Evolutionary conservation across 129 eudicot species (phyloP).

Genomic region (Flaveria bidentis): DNA sequence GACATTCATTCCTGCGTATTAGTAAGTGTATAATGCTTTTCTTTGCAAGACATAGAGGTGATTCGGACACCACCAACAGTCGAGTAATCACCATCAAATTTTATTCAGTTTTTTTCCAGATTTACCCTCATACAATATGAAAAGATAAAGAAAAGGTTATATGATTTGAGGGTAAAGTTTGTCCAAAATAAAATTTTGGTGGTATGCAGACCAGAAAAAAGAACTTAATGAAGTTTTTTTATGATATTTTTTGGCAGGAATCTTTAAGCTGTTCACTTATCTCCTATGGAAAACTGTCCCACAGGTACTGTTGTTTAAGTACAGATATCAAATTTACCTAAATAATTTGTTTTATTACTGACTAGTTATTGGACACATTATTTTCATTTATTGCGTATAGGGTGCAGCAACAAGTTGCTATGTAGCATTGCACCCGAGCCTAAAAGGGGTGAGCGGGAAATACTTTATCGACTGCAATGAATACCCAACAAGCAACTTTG

Average conservation of each 20-base stretch:
- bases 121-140: neutral
- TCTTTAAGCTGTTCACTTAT: conserved; percentile 50
- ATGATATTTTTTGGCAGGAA: conserved; percentile 45
- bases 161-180: conserved; percentile 2
- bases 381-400: conserved; percentile 31
- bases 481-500: conserved; percentile 50
- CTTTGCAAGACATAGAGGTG: neutral
- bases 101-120: neutral
- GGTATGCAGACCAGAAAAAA: neutral
- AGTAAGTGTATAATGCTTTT: conserved; percentile 43
- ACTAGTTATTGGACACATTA: too few species aligned
- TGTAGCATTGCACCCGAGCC: conserved; percentile 69
- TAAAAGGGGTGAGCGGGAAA: conserved; percentile 78
- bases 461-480: conserved; percentile 88
- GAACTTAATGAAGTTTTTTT: neutral
- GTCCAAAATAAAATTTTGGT: neutral
- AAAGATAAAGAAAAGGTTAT: neutral
- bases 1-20: conserved; percentile 52
- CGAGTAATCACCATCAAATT: neutral
- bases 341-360: neutral
- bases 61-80: neutral
- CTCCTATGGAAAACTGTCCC: conserved; percentile 84
- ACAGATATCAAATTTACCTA: neutral
- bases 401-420: conserved; percentile 95
- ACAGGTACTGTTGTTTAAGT: conserved; percentile 48